Evolutionary conservation across 805 yeast genomes (phyloP).

Genomic region (Candida namnaoensis): DNA sequence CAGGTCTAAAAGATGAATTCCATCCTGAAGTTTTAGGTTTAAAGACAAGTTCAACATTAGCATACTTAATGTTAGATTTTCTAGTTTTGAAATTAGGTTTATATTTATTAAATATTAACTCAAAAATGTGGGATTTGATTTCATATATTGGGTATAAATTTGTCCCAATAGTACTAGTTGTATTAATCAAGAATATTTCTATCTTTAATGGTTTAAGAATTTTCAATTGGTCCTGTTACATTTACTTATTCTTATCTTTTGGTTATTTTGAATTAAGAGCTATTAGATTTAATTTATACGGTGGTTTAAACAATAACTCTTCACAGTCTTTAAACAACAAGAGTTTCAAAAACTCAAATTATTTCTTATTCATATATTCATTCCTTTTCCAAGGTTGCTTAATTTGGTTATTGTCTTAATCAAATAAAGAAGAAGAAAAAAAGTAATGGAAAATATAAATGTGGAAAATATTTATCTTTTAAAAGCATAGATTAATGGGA

Average conservation of each 20-base stretch:
- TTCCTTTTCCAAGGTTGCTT: slow-evolving; percentile 70
- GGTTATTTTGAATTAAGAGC: slow-evolving; percentile 60
- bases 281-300: slow-evolving; percentile 30
- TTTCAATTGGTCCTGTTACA: slow-evolving; percentile 40
- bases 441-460: too few species aligned
- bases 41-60: slow-evolving; percentile 78
- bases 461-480: too few species aligned
- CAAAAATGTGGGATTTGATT: slow-evolving; percentile 73
- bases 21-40: slow-evolving; percentile 90
- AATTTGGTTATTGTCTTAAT: slow-evolving; percentile 54
- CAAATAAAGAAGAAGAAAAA: too few species aligned
- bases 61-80: slow-evolving; percentile 72
- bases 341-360: slow-evolving; percentile 74
- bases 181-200: slow-evolving; percentile 41
- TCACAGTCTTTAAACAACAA: slow-evolving; percentile 54
- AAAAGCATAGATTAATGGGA: too few species aligned
- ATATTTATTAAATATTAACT: slow-evolving; percentile 64
- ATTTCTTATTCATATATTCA: slow-evolving; percentile 78
- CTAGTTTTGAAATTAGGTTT: slow-evolving; percentile 71
- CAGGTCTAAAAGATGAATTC: slow-evolving; percentile 82
- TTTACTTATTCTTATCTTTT: slow-evolving; percentile 44
- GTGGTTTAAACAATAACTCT: slow-evolving; percentile 34
- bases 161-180: slow-evolving; percentile 60
- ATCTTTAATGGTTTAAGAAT: slow-evolving; percentile 18
- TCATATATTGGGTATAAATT: slow-evolving; percentile 94